Percentiles rank a stretch among this genome's conserved stretches.
Evolutionary conservation across 2,329 filamentous ascomycete species (phyloP).

Genomic region (Uncinocarpus reesii): DNA sequence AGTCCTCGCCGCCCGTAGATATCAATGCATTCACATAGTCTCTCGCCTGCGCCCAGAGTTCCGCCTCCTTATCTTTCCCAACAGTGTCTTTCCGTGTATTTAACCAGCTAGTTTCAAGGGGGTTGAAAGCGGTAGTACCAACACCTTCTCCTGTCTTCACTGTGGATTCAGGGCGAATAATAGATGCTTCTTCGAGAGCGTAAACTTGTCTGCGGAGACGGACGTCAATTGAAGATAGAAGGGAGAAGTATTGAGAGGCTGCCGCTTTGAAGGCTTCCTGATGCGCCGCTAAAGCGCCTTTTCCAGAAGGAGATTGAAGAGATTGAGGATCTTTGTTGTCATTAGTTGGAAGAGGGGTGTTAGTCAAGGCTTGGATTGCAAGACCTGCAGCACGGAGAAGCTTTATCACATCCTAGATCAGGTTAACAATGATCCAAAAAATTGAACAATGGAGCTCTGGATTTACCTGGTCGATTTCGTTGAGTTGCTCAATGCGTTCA

Average conservation of each 20-base stretch:
- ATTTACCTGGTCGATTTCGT: conserved; percentile 60
- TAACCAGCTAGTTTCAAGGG: conserved; percentile 75
- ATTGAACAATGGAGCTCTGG: not conserved
- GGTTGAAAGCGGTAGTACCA: conserved; percentile 40
- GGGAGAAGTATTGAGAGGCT: conserved; percentile 54
- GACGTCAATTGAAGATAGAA: conserved; percentile 64
- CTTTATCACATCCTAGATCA: conserved; percentile 39
- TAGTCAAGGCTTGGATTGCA: conserved; percentile 55
- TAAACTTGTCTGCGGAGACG: conserved; percentile 64
- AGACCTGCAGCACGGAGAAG: conserved; percentile 51
- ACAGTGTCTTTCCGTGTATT: conserved; percentile 78
- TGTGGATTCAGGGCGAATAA: conserved; percentile 46
- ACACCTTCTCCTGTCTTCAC: conserved; percentile 25
- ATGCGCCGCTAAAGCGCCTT: conserved; percentile 44
- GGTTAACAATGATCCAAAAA: not conserved
- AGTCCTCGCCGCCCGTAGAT: conserved; percentile 12
- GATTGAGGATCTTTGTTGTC: conserved; percentile 21
- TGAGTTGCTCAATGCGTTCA: conserved; percentile 71
- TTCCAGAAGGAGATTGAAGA: conserved; percentile 18
- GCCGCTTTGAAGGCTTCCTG: conserved; percentile 50
- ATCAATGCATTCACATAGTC: conserved; percentile 42
- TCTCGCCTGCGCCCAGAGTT: conserved; percentile 59
- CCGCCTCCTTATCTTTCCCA: conserved; percentile 70
- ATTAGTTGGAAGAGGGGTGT: conserved; percentile 28
- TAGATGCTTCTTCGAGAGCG: conserved; percentile 69